phyloP scores from a whole-genome alignment of 106 monocot genomes.

The Dendrobium officinale region DNA sequence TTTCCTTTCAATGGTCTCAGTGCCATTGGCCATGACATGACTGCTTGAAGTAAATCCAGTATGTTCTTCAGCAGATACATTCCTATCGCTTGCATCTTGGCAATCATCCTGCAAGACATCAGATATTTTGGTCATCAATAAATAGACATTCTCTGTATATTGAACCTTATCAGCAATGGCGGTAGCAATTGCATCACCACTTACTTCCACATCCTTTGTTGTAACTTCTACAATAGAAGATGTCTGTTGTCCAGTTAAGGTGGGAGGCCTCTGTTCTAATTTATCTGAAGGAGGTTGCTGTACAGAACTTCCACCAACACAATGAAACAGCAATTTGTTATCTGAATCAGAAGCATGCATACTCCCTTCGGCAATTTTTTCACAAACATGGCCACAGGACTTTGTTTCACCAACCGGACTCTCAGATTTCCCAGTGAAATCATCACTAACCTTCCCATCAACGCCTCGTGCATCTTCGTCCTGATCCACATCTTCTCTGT shows the following conservation, averaged over 20 bases:
- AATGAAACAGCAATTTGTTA: constrained; percentile 2
- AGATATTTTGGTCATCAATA: constrained; percentile 7
- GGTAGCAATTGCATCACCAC: background rate
- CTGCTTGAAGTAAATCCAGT: constrained; percentile 3
- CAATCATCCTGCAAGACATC: constrained; percentile 4
- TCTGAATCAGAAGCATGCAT: constrained; percentile 1
- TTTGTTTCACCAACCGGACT: constrained; percentile 18
- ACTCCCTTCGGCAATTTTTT: constrained; percentile 22
- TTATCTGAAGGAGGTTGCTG: constrained; percentile 3
- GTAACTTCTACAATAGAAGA: background rate
- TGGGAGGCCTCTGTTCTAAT: background rate
- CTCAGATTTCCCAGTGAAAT: constrained; percentile 7
- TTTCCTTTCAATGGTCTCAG: constrained; percentile 11
- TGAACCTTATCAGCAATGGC: background rate
- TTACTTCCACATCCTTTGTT: constrained; percentile 2
- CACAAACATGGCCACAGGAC: constrained; percentile 3
- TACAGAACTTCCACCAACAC: background rate
- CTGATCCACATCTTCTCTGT: background rate
- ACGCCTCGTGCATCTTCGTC: background rate
- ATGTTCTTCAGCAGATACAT: constrained; percentile 15
- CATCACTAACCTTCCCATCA: constrained; percentile 6
- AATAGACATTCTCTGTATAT: background rate
- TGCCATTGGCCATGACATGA: constrained; percentile 7
- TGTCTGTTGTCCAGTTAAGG: constrained; percentile 6
- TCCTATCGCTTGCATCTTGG: constrained; percentile 9